phyloP scores from a whole-genome alignment of 2,329 filamentous ascomycete species.

The Alternaria solani region DNA sequence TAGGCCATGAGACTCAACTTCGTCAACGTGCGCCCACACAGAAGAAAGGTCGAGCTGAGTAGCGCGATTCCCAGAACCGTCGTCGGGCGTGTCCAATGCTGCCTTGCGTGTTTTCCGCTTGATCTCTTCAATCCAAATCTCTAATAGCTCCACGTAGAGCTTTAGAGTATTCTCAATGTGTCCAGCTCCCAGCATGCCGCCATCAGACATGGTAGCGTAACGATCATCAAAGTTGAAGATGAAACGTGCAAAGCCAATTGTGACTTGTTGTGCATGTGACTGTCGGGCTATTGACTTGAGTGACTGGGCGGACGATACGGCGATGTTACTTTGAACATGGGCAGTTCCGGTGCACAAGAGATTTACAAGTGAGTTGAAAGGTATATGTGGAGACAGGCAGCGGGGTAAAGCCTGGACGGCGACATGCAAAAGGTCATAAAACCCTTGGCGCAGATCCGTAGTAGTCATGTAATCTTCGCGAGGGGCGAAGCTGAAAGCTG shows the following conservation, averaged over 20 bases:
- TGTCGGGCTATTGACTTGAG: slow-evolving; percentile 95
- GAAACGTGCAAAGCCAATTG: slow-evolving; percentile 94
- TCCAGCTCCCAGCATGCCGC: slow-evolving; percentile 90
- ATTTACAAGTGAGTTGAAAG: slow-evolving; percentile 93
- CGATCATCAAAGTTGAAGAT: slow-evolving; percentile 99
- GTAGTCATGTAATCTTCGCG: slow-evolving; percentile 79
- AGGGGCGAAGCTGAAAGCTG: slow-evolving; percentile 89
- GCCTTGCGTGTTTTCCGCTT: slow-evolving; percentile 82
- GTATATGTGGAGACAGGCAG: slow-evolving; percentile 89
- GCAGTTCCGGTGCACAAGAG: slow-evolving; percentile 95
- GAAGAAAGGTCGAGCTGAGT: slow-evolving; percentile 84
- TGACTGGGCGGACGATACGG: slow-evolving; percentile 88
- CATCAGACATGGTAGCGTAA: slow-evolving; percentile 97
- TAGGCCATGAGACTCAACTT: slow-evolving; percentile 93
- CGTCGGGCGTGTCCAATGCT: slow-evolving; percentile 66
- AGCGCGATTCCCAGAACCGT: slow-evolving; percentile 75
- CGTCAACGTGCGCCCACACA: slow-evolving; percentile 92
- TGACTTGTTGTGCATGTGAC: slow-evolving; percentile 91
- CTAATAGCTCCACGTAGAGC: slow-evolving; percentile 89
- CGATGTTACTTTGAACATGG: slow-evolving; percentile 92
- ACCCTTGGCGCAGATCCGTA: slow-evolving; percentile 87
- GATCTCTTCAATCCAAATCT: slow-evolving; percentile 98
- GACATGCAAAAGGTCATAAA: slow-evolving; percentile 94
- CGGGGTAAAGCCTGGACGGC: slow-evolving; percentile 93
- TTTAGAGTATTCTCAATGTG: slow-evolving; percentile 95